phyloP scores from a whole-genome alignment of 2,329 filamentous ascomycete genomes.

The Xylaria hypoxylon region DNA sequence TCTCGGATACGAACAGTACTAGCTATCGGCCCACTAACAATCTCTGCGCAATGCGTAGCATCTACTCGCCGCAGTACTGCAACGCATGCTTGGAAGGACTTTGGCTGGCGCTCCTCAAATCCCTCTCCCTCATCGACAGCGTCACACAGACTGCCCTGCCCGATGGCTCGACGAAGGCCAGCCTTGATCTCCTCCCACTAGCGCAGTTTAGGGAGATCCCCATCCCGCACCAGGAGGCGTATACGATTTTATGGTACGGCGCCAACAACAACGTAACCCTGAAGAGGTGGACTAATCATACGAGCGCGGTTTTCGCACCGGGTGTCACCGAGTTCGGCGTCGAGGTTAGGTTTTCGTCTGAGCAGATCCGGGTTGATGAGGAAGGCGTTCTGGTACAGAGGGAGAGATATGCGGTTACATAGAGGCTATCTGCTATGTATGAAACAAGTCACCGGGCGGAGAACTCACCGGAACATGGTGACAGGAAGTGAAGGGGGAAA shows the following conservation, averaged over 20 bases:
- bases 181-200: slow-evolving; percentile 46
- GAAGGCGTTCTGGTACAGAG: slow-evolving; percentile 39
- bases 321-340: slow-evolving; percentile 41
- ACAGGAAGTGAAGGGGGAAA: neutral
- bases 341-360: slow-evolving; percentile 47
- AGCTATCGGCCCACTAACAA: slow-evolving; percentile 51
- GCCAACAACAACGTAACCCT: slow-evolving; percentile 40
- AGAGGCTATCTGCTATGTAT: neutral
- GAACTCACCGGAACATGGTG: neutral
- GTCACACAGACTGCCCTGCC: slow-evolving; percentile 42
- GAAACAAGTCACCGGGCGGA: neutral
- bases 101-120: slow-evolving; percentile 47
- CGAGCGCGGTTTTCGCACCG: slow-evolving; percentile 42
- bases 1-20: slow-evolving; percentile 45
- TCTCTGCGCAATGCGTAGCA: slow-evolving; percentile 47
- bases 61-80: slow-evolving; percentile 49
- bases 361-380: slow-evolving; percentile 47
- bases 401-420: slow-evolving; percentile 35
- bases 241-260: slow-evolving; percentile 48
- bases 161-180: slow-evolving; percentile 43
- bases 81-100: slow-evolving; percentile 49
- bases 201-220: slow-evolving; percentile 46
- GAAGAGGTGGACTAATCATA: slow-evolving; percentile 47
- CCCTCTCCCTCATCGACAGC: slow-evolving; percentile 47
- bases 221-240: slow-evolving; percentile 44